phyloP scores from a whole-genome alignment of 768 basidiomycete genomes.

The Leccinum ochraceum region DNA sequence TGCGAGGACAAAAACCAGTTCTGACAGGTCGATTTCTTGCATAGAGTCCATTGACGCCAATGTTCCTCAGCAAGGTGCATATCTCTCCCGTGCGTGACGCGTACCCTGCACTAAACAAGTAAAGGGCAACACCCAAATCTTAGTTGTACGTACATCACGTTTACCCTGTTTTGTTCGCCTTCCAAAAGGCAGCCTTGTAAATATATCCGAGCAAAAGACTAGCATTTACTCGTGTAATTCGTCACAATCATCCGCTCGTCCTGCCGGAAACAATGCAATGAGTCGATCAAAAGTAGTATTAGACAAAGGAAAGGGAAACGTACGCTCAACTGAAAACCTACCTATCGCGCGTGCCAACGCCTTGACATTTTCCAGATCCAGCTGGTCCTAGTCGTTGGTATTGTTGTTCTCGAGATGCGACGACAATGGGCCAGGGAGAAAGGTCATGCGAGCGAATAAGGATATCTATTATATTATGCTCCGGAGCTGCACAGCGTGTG shows the following conservation, averaged over 20 bases:
- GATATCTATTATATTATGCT: too few species aligned
- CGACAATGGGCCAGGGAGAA: too few species aligned
- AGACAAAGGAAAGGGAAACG: conserved; percentile 26
- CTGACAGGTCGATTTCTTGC: not conserved
- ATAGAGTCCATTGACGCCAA: not conserved
- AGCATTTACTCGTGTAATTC: conserved; percentile 82
- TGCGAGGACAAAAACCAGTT: not conserved
- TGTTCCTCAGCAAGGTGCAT: not conserved
- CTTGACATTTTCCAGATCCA: conserved; percentile 90
- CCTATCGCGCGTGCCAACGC: conserved; percentile 69
- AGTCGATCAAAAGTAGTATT: not conserved
- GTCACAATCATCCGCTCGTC: conserved; percentile 79
- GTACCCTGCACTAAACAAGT: not conserved
- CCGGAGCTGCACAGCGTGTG: too few species aligned
- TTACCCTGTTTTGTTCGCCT: conserved; percentile 49
- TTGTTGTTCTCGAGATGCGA: too few species aligned
- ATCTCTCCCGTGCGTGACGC: not conserved
- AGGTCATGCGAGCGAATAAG: too few species aligned
- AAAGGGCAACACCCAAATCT: not conserved
- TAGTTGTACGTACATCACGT: not conserved
- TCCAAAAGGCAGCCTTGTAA: conserved; percentile 87
- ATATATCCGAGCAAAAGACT: conserved; percentile 84
- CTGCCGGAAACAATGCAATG: conserved; percentile 45
- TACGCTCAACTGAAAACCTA: conserved; percentile 85
- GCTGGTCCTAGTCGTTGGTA: conserved; percentile 77